A percentile compares a stretch with the other conserved stretches of the same genome.
Evolutionary conservation across 305 asterid species (phyloP).

Genomic region (Fraxinus sp.): DNA sequence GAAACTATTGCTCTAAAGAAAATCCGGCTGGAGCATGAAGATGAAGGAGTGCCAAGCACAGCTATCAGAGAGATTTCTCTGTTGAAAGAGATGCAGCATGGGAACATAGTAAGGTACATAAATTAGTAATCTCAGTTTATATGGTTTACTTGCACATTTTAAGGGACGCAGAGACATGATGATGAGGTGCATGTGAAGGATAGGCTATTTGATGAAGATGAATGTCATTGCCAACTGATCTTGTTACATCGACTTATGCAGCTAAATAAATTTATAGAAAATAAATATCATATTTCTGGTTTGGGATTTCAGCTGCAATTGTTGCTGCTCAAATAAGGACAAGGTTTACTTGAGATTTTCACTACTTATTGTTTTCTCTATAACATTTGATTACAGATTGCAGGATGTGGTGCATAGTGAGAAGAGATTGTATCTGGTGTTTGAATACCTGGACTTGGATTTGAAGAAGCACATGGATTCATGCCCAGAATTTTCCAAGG

Average conservation of each 20-base stretch:
- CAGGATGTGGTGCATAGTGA: constrained; percentile 99
- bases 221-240: neutral
- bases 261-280: neutral
- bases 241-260: neutral
- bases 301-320: neutral
- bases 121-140: neutral
- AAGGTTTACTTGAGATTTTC: constrained; percentile 14
- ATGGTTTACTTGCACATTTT: constrained; percentile 18
- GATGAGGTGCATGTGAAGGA: constrained; percentile 11
- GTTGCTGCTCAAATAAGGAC: constrained; percentile 8
- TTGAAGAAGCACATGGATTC: constrained; percentile 98
- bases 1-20: constrained; percentile 94
- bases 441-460: constrained; percentile 96
- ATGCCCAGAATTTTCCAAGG: constrained; percentile 81
- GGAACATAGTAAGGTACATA: constrained; percentile 77
- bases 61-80: constrained; percentile 96
- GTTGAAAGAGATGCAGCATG: constrained; percentile 97
- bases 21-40: constrained; percentile 94
- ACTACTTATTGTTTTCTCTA: constrained; percentile 8
- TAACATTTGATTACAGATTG: constrained; percentile 53
- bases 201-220: neutral
- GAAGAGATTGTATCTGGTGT: constrained; percentile 86
- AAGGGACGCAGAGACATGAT: neutral
- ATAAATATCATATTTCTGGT: neutral
- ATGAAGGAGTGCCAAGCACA: constrained; percentile 97